Evolutionary conservation across 306 rosid species (phyloP).

Genomic region (Fragaria nilgerrensis): DNA sequence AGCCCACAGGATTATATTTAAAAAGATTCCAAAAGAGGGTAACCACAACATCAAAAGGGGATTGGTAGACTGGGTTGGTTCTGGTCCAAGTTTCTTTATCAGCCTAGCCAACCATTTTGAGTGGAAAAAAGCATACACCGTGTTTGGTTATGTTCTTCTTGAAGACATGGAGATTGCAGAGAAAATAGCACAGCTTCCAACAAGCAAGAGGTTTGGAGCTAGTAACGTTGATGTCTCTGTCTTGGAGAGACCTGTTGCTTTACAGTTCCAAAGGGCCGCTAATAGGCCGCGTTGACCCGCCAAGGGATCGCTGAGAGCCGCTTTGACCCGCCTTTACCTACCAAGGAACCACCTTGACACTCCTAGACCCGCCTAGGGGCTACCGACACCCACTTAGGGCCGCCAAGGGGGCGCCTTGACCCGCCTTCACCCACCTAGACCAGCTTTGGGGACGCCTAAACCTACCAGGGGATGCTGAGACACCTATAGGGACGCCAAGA

Average conservation of each 20-base stretch:
- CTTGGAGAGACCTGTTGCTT: slow-evolving; percentile 51
- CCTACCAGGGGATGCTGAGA: too few relatives aligned
- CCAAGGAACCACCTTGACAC: too few relatives aligned
- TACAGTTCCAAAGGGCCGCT: slow-evolving; percentile 31
- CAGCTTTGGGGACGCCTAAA: too few relatives aligned
- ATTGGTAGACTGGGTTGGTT: slow-evolving; percentile 77
- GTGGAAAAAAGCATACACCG: slow-evolving; percentile 60
- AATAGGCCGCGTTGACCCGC: too few relatives aligned
- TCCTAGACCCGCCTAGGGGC: too few relatives aligned
- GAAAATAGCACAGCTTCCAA: slow-evolving; percentile 56
- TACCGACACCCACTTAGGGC: too few relatives aligned
- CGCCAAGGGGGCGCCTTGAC: too few relatives aligned
- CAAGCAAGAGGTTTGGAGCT: slow-evolving; percentile 58
- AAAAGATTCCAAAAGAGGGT: slow-evolving; percentile 48
- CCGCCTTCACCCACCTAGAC: too few relatives aligned
- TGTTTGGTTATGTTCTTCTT: slow-evolving; percentile 62
- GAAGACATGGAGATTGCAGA: slow-evolving; percentile 64
- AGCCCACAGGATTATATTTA: slow-evolving; percentile 55
- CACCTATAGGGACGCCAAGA: too few relatives aligned
- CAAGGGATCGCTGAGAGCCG: too few relatives aligned
- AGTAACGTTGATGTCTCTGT: slow-evolving; percentile 47
- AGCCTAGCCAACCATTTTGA: slow-evolving; percentile 73
- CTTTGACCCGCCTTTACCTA: too few relatives aligned
- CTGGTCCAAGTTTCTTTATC: slow-evolving; percentile 80
- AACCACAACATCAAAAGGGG: slow-evolving; percentile 55